Conservation (phyloP, 805 yeast genomes). For the Zygoascus ofunaensis region DNA sequence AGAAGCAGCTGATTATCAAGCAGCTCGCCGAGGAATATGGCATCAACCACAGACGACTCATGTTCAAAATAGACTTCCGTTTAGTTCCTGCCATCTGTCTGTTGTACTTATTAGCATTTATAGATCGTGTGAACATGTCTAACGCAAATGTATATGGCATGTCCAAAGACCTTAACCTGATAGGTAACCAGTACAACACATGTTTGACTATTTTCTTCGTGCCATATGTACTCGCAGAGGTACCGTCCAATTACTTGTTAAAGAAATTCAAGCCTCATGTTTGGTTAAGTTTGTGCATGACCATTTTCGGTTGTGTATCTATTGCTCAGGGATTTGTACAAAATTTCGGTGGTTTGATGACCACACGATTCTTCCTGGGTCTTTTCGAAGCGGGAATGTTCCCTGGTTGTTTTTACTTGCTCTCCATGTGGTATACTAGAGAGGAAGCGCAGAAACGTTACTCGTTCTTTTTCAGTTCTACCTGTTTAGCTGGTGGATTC, state of each 20-base stretch:
- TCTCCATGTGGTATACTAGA: slow-evolving; percentile 56
- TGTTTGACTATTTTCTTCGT: slow-evolving; percentile 65
- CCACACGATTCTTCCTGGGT: slow-evolving; percentile 59
- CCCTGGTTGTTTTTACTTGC: slow-evolving; percentile 65
- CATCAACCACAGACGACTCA: slow-evolving; percentile 45
- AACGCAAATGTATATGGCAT: slow-evolving; percentile 72
- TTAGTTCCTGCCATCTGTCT: slow-evolving; percentile 72
- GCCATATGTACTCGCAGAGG: slow-evolving; percentile 56
- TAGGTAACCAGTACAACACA: slow-evolving; percentile 51
- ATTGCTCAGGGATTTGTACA: slow-evolving; percentile 58
- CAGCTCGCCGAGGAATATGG: slow-evolving; percentile 37
- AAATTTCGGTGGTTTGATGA: slow-evolving; percentile 49
- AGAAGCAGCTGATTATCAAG: slow-evolving; percentile 11
- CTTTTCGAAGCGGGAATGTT: slow-evolving; percentile 62
- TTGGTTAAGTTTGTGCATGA: slow-evolving; percentile 52
- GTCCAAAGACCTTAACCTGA: slow-evolving; percentile 43
- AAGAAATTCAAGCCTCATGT: slow-evolving; percentile 53
- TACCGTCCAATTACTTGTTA: slow-evolving; percentile 53
- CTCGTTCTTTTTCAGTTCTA: slow-evolving; percentile 59
- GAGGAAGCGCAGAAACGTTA: slow-evolving; percentile 61
- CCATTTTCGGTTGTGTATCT: slow-evolving; percentile 54
- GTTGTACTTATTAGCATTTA: slow-evolving; percentile 63
- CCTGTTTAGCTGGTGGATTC: slow-evolving; percentile 71
- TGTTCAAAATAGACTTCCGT: slow-evolving; percentile 58
- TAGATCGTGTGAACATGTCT: slow-evolving; percentile 75